phyloP scores from a whole-genome alignment of 164 flowering plant species.

The Vitis cinerea region DNA sequence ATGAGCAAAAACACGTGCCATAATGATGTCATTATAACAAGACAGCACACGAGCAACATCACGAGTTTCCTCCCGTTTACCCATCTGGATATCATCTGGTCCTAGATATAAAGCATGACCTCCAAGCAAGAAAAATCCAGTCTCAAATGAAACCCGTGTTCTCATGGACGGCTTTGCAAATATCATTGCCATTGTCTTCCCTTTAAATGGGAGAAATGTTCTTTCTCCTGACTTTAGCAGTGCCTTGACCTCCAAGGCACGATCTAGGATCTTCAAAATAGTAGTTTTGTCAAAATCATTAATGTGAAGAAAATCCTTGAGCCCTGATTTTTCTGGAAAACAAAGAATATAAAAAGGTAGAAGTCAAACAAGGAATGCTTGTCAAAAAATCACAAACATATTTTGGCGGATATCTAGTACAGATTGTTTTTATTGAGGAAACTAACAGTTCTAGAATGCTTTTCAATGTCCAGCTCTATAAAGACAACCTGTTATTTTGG shows the following conservation, averaged over 20 bases:
- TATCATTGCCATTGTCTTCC: constrained; percentile 98
- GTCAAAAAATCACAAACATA: background rate
- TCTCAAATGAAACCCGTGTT: constrained; percentile 95
- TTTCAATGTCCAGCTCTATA: too few relatives aligned
- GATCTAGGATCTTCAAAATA: constrained; percentile 68
- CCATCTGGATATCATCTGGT: constrained; percentile 95
- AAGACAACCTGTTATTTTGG: too few relatives aligned
- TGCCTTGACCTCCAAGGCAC: constrained; percentile 83
- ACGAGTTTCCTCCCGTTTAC: constrained; percentile 97
- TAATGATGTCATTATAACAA: constrained; percentile 92
- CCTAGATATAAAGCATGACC: constrained; percentile 96
- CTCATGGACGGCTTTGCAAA: constrained; percentile 99
- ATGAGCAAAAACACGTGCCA: constrained; percentile 98
- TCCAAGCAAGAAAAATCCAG: constrained; percentile 89
- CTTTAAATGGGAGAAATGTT: constrained; percentile 82
- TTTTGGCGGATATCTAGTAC: too few relatives aligned
- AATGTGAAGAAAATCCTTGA: constrained; percentile 81
- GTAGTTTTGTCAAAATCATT: constrained; percentile 85
- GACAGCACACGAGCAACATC: constrained; percentile 97
- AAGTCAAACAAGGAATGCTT: constrained; percentile 3
- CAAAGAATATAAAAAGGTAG: constrained; percentile 4
- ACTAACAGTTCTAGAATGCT: too few relatives aligned
- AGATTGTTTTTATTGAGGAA: too few relatives aligned
- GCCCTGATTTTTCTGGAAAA: constrained; percentile 49
- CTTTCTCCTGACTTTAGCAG: constrained; percentile 83